These are phyloP conservation scores for Fraxinus sp. DNA, from an alignment of 305 asterid species.

Conservation along the genomic window DNA sequence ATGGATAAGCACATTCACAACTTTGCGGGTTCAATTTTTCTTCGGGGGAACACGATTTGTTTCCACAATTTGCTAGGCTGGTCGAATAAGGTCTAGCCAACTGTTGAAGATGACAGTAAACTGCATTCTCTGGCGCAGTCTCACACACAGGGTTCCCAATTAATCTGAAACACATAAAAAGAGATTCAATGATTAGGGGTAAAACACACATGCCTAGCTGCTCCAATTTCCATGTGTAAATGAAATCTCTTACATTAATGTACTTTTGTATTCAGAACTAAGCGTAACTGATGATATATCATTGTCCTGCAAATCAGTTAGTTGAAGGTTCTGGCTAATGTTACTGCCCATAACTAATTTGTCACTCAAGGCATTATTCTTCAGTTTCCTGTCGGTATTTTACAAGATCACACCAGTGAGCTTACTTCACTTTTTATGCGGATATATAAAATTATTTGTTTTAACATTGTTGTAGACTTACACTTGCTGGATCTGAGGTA, in stretches of 20 bases:
- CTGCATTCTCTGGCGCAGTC: conserved; percentile 58
- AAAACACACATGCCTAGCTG: conserved; percentile 8
- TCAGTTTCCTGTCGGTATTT: conserved; percentile 59
- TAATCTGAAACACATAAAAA: conserved; percentile 46
- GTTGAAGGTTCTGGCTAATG: conserved; percentile 62
- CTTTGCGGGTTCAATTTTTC: conserved; percentile 83
- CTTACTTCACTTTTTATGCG: not conserved
- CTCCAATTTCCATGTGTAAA: not conserved
- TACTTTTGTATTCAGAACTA: conserved; percentile 71
- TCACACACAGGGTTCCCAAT: conserved; percentile 90
- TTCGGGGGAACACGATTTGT: conserved; percentile 58
- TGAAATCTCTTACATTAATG: conserved; percentile 54
- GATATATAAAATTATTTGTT: not conserved
- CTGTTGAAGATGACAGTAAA: conserved; percentile 82
- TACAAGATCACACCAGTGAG: not conserved
- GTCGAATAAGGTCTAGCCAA: conserved; percentile 74
- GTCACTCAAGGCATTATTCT: conserved; percentile 67
- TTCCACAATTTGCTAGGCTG: conserved; percentile 80
- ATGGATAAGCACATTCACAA: conserved; percentile 87
- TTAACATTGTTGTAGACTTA: conserved; percentile 35
- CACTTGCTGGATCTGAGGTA: conserved; percentile 90
- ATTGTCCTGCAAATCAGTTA: conserved; percentile 79
- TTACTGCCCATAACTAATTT: conserved; percentile 68
- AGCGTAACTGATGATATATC: conserved; percentile 66
- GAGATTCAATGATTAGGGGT: not conserved